These are phyloP conservation scores for Fomitopsis pinicola DNA, from an alignment of 1,284 basidiomycete species.

Conservation along the genomic window DNA sequence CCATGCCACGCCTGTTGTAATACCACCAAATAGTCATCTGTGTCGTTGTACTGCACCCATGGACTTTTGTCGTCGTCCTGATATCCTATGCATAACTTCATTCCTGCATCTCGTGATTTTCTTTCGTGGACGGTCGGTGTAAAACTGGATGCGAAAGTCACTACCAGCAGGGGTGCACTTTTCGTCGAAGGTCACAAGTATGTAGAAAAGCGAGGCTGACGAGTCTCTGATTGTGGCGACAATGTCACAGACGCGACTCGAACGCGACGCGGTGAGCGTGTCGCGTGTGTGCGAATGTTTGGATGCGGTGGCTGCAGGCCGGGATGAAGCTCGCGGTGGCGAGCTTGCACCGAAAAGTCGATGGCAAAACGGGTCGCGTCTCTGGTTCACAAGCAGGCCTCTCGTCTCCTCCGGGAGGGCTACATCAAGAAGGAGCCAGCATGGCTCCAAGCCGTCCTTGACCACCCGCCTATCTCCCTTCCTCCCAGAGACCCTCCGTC, in stretches of 20 bases:
- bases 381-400: slow-evolving; percentile 87
- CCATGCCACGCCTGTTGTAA: neutral
- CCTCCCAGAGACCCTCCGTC: slow-evolving; percentile 69
- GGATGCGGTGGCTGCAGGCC: slow-evolving; percentile 4
- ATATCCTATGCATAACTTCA: neutral
- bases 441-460: slow-evolving; percentile 85
- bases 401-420: slow-evolving; percentile 74
- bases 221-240: too few relatives aligned
- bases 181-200: too few relatives aligned
- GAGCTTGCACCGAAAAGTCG: neutral
- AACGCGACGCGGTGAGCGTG: neutral
- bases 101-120: neutral
- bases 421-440: slow-evolving; percentile 70
- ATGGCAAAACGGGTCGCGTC: slow-evolving; percentile 67
- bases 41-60: neutral
- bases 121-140: neutral
- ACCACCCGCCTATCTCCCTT: slow-evolving; percentile 84
- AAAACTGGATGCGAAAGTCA: neutral
- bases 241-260: neutral
- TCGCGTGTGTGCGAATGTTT: slow-evolving; percentile 1
- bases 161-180: too few relatives aligned
- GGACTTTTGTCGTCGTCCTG: neutral
- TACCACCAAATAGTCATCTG: neutral
- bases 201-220: too few relatives aligned
- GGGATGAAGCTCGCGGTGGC: neutral